Evolutionary conservation across 1,139 yeast species (phyloP), one percentile per base, ranked within the genome.

Genomic region (Kurtzmaniella quercitrusa): DNA sequence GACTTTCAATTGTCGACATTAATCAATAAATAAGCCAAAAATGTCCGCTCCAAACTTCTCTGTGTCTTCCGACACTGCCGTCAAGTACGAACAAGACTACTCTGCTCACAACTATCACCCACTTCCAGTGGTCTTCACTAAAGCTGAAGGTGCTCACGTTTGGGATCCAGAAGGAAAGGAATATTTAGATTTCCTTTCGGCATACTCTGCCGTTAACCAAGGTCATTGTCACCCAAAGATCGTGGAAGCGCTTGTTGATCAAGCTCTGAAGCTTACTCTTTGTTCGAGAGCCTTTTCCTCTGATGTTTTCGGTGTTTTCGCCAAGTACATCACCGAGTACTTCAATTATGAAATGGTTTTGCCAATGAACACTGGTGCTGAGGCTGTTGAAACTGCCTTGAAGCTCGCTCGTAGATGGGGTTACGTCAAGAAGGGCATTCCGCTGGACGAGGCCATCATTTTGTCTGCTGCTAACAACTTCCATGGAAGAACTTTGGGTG

Each of bases 351-450:
- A 91, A 58, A 84, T 82, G 86, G 93, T 91, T 7, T 74, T 91
- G 63, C 98, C 98, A 52, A 91, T 91, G 97, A 91, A 91, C 72
- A 91, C 98, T 8, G 98, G 98, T 60, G 97, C 97, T 22, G 98
- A 91, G 68, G 98, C 98, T 11, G 98, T 91, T 40, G 98, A 91
- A 69, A 88, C 97, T 38, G 96, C 87, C 33, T 74, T 93, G 63
- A 91, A 91, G 67, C 73, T 91, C 52, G 98, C 98, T 42, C 82
- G 98, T 76, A 82, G 93, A 71, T 91, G 98, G 98, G 98, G 98
- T 45, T 91, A 91, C 71, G 77, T 76, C 58, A 83, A 82, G 65
- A 91, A 91, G 73, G 87, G 87, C 3, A 91, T 91, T 53, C 83
- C 91, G 19, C 76, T 78, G 40, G 80, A 80, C 56, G 88, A 91